phyloP scores from a whole-genome alignment of 768 basidiomycete species.

The Ramaria sp. region DNA sequence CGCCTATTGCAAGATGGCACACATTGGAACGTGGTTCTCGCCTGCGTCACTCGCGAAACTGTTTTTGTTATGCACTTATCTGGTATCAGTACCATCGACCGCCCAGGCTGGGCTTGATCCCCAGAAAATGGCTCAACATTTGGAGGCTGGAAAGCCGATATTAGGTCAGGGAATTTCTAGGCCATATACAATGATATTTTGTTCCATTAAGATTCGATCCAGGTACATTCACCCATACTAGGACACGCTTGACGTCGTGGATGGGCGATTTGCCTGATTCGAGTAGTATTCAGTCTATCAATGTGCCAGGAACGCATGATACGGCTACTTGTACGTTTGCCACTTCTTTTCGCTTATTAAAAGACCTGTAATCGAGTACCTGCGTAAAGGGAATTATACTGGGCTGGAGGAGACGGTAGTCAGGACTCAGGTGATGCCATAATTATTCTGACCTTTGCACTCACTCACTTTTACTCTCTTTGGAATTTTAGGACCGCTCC shows the following conservation, averaged over 20 bases:
- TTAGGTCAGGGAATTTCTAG: background rate
- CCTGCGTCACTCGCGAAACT: background rate
- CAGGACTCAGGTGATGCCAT: slow-evolving; percentile 2
- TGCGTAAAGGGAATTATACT: slow-evolving; percentile 11
- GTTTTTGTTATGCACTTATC: background rate
- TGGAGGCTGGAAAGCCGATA: slow-evolving; percentile 7
- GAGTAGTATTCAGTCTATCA: slow-evolving; percentile 35
- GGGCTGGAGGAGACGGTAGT: background rate
- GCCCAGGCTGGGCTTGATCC: slow-evolving; percentile 1
- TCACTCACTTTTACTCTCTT: background rate
- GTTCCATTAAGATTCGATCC: background rate
- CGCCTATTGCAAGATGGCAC: background rate
- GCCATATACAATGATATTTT: background rate
- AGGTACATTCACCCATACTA: slow-evolving; percentile 4
- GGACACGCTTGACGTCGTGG: slow-evolving; percentile 19
- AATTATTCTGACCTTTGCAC: background rate
- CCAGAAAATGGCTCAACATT: slow-evolving; percentile 7
- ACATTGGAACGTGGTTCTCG: background rate
- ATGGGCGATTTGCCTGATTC: slow-evolving; percentile 33
- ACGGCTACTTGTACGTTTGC: slow-evolving; percentile 24
- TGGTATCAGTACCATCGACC: background rate
- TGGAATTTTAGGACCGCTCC: slow-evolving; percentile 7
- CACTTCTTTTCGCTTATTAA: background rate
- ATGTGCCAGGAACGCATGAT: slow-evolving; percentile 44
- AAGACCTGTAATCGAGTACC: background rate